These are phyloP conservation scores for Hylodesmum podocarpum DNA, from an alignment of 306 rosid genomes.

Conservation along the genomic window DNA sequence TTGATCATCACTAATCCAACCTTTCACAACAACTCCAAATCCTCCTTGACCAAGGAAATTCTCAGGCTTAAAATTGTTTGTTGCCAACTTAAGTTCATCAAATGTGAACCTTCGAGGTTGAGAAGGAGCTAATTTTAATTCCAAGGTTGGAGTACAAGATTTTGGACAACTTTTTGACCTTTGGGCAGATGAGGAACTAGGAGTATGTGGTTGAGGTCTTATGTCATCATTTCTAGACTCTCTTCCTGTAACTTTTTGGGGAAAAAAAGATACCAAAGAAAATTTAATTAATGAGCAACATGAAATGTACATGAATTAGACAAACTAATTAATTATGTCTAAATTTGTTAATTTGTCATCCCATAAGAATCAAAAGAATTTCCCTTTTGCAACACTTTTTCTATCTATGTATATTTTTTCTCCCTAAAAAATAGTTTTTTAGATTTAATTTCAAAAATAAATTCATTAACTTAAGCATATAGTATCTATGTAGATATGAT, in stretches of 20 bases:
- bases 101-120: conserved; percentile 35
- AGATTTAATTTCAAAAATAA: background rate
- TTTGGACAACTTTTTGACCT: background rate
- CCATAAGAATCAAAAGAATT: background rate
- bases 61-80: conserved; percentile 47
- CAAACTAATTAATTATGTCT: background rate
- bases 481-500: background rate
- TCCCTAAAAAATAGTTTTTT: no score
- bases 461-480: background rate
- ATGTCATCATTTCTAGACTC: conserved; percentile 2
- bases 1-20: conserved; percentile 49
- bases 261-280: background rate
- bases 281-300: background rate
- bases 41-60: conserved; percentile 60
- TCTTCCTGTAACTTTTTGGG: conserved; percentile 27
- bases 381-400: background rate
- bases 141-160: background rate
- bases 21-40: conserved; percentile 63
- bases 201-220: conserved; percentile 26
- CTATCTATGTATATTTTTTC: no score
- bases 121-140: background rate
- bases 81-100: conserved; percentile 47
- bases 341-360: background rate
- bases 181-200: conserved; percentile 34
- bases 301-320: background rate